Percentiles rank a stretch among this genome's conserved stretches.
Conservation (phyloP, 2,329 filamentous ascomycete genomes). For the Lasiodiplodia gonubiensis region DNA sequence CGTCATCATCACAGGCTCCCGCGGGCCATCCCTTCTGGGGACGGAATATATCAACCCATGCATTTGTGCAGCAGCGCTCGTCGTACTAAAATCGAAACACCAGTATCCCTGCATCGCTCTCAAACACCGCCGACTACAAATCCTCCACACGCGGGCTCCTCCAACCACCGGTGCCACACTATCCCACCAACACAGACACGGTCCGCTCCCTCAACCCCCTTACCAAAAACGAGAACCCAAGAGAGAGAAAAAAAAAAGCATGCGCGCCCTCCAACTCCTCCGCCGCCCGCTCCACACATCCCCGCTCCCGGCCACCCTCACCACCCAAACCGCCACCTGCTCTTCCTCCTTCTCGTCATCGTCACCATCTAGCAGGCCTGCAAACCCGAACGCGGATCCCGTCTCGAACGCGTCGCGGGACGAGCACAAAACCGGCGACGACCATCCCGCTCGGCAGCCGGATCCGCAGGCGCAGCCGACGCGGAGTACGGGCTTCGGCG, state of each 20-base stretch:
- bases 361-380: not conserved
- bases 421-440: constrained; percentile 29
- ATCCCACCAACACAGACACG: too few relatives aligned
- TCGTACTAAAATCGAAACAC: too few relatives aligned
- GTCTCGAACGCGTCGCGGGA: not conserved
- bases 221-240: too few relatives aligned
- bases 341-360: not conserved
- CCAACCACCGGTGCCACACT: too few relatives aligned
- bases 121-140: too few relatives aligned
- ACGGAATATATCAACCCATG: too few relatives aligned
- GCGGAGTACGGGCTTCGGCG: constrained; percentile 43
- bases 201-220: too few relatives aligned
- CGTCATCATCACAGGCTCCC: too few relatives aligned
- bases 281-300: not conserved
- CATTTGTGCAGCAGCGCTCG: too few relatives aligned
- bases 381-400: not conserved
- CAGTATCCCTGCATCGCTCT: too few relatives aligned
- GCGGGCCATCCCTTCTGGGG: too few relatives aligned
- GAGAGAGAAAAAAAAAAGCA: not conserved
- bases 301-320: not conserved
- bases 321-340: not conserved
- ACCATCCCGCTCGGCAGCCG: constrained; percentile 48
- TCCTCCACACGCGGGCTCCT: not conserved
- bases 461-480: constrained; percentile 42
- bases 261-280: not conserved